Evolutionary conservation across 1,284 basidiomycete species (phyloP), one percentile per base, ranked within the genome.

Genomic region (Gomphus bonarii): DNA sequence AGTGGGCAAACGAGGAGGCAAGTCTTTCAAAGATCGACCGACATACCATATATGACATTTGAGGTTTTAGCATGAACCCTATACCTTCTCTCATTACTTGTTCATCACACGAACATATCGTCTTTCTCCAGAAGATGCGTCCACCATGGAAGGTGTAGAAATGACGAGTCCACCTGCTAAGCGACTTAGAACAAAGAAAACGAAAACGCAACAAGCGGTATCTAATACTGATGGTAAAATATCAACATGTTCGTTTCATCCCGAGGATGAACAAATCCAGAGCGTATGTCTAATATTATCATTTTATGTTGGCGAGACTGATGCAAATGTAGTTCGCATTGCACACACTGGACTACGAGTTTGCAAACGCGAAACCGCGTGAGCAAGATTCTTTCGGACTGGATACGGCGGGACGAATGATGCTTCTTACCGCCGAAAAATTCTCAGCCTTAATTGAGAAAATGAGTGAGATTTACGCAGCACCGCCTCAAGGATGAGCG

Each of bases 211-310:
- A 49, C 63, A 64, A 50, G 61, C 63, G n/a, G 5, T 16, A 12
- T 38, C 50, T 3, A 20, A 35, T 28, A 11, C 20, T 7, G 36
- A 36, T 16, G 33, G 33, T 22, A 51, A 51, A 40, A 9, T 20
- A 14, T 69, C 70, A 22, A 65, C 65, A 20, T 88, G 84, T 64
- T 72, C 81, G 0, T 95, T 91, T 72, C 93, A 97, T 66, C 84
- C 88, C 0, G 93, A 97, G 68, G 93, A 95, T 68, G 84, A 85
- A 52, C 74, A 76, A 54, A 82, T 92, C 51, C 77, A 79, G 61
- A 71, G 82, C 72, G 90, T 88, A 53, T 48, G 76, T 66, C 30
- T 54, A 20, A 30, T 33, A 5, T 5, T 22, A 20, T 2, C 9
- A 25, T 7, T 8, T 10, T 5, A 20, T 28, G 3, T 1, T 11